Base-by-base conservation (phyloP, 139 green algal genomes). In the Chlorella ohadii region DNA sequence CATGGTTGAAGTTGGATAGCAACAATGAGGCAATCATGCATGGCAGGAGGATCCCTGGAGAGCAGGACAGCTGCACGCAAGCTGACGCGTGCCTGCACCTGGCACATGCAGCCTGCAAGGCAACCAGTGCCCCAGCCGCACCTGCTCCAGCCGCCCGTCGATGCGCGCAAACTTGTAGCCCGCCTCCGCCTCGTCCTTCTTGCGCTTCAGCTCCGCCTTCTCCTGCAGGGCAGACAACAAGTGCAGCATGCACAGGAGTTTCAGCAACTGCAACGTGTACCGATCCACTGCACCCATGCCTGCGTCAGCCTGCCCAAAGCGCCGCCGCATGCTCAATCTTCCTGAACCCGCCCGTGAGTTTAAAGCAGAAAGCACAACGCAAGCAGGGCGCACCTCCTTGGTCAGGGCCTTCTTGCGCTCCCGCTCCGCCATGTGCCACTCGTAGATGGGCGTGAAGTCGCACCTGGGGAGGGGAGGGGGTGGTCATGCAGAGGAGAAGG, bases 391-490 rank as follows among this genome's bases (percentile, higher is more conserved):
- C 81, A 97, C 95, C 92, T 99, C 97, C 83, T 96, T 97, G 55
- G 88, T 94, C 78, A 98, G 85, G 2, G 68, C 34, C 89, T 98
- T 98, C 88, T 99, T 99, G 47, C 87, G 88, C 74, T 99, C 97
- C 15, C 96, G 92, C 90, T 98, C 91, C 27, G 90, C 90, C 87
- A 97, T 91, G 83, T 94, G 88, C 71, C 91, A 95, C 47, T 99
- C 91, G 83, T 96, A 98, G 67, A 99, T 99, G 51, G 96, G 93
- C 17, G 87, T 95, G 91, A 99, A 99, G 90, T 99, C 95, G 87
- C 96, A 98, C 89, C 97, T 96, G 66, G 7, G 61, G 59, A 96
- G 76, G 31, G 33, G 1, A 20, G 3, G 20, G 5, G 70, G 36
- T 4, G 44, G 39, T 34, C 1, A 1, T 39, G 64, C 64, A 41